Conservation (phyloP, 2,329 filamentous ascomycete species). For the Aspergillus sp. region DNA sequence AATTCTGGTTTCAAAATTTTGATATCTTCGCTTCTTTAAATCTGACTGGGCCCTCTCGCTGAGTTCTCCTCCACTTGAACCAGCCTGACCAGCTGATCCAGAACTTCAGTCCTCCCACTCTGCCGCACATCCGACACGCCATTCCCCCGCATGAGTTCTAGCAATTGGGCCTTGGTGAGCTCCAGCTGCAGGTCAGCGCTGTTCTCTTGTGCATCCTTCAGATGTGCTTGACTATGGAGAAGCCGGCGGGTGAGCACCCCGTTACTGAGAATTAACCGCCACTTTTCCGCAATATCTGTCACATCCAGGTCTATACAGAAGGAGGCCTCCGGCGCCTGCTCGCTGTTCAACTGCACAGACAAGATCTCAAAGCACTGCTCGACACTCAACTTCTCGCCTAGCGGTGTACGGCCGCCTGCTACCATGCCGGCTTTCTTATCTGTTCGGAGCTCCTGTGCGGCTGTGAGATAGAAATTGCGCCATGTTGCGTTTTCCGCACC, state of each 20-base stretch:
- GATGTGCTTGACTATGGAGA: neutral
- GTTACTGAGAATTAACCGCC: slow-evolving; percentile 23
- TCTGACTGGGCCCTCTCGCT: neutral
- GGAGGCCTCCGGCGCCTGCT: slow-evolving; percentile 4
- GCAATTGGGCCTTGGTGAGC: neutral
- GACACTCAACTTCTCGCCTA: slow-evolving; percentile 13
- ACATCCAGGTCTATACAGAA: slow-evolving; percentile 20
- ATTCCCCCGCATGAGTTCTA: slow-evolving; percentile 1
- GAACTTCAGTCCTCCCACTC: neutral
- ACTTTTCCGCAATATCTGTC: slow-evolving; percentile 13
- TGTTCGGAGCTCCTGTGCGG: slow-evolving; percentile 28
- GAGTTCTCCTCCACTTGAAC: neutral
- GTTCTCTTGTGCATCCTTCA: neutral
- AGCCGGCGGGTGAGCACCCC: slow-evolving; percentile 18
- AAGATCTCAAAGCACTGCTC: slow-evolving; percentile 21
- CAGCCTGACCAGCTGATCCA: neutral
- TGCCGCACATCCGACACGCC: neutral
- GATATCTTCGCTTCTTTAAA: neutral
- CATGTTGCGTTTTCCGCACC: slow-evolving; percentile 43
- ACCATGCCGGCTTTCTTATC: neutral
- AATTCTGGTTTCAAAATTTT: no score
- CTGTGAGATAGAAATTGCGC: slow-evolving; percentile 43
- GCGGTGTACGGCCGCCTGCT: neutral
- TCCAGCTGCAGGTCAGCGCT: slow-evolving; percentile 1
- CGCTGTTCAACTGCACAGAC: slow-evolving; percentile 20